Evolutionary conservation across 345 rosid genomes (phyloP), one percentile per base, ranked within the genome.

Genomic region (Sisymbrium altissimum): DNA sequence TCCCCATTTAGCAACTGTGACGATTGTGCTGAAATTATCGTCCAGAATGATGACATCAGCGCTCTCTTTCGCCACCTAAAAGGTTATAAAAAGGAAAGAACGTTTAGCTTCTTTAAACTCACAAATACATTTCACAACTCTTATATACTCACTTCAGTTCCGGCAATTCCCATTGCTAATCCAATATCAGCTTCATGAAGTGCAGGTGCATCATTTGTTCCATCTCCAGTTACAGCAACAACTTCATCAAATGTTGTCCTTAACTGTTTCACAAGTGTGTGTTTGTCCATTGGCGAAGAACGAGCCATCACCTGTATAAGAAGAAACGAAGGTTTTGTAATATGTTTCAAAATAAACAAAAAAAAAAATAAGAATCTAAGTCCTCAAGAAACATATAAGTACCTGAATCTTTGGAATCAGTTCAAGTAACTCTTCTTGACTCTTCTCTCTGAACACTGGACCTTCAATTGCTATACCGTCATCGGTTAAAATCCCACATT

Each of bases 141-240:
- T 21, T 33, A 63, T 61, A 43, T 35, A 70, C 79, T 65, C 23
- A 88, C 98, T 92, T 91, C 96, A 68, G 98, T 93, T 81, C 98
- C 98, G 3, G 98, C 96, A 55, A 91, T 93, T 81, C 98, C 98
- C 98, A 91, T 93, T 23, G 98, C 97, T 64, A 91, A 83, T 77
- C 98, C 98, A 54, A 93, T 93, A 68, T 93, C 98, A 49, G 98
- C 97, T 79, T 93, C 98, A 56, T 93, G 97, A 49, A 93, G 91
- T 33, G 98, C 96, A 41, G 98, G 98, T 64, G 98, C 97, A 81
- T 93, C 98, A 66, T 93, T 93, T 64, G 98, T 91, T 68, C 98
- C 98, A 74, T 93, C 98, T 66, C 97, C 97, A 50, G 96, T 93
- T 48, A 88, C 97, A 2, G 97, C 97, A 68, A 93, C 97, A 43